These are phyloP conservation scores for Neopestalotiopsis clavispora DNA, from an alignment of 2,329 filamentous ascomycete species.

Conservation along the genomic window DNA sequence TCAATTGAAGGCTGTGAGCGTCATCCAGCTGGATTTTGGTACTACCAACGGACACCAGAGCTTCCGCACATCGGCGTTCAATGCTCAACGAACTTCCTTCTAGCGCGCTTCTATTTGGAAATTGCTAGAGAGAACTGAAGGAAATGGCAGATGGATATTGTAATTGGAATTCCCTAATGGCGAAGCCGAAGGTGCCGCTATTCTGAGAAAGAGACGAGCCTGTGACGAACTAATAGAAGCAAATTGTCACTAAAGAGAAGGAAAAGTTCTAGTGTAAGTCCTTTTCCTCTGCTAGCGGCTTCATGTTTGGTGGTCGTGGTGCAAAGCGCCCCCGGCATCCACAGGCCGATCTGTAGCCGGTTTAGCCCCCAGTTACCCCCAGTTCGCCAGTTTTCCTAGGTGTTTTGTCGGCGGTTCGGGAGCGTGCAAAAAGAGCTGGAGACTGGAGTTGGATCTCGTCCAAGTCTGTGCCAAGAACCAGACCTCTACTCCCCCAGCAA, in stretches of 20 bases:
- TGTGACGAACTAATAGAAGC: not conserved
- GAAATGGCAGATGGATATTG: not conserved
- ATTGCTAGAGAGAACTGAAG: not conserved
- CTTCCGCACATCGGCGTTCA: not conserved
- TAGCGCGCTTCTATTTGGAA: not conserved
- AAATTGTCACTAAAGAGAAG: not conserved
- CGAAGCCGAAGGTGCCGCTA: not conserved
- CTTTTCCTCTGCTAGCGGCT: not conserved
- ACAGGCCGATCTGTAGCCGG: not conserved
- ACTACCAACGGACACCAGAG: not conserved
- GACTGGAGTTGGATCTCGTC: not conserved
- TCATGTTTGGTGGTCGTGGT: not conserved
- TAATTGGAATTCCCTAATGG: not conserved
- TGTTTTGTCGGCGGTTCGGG: not conserved
- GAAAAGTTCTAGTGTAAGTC: not conserved
- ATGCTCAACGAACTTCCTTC: not conserved
- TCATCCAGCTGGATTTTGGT: not conserved
- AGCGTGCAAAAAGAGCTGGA: not conserved
- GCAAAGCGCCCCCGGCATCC: not conserved
- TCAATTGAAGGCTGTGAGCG: not conserved
- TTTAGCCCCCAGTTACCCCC: not conserved
- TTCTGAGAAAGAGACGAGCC: not conserved
- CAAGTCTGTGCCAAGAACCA: slow-evolving; percentile 7
- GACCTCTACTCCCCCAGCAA: not conserved
- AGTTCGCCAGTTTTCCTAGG: not conserved